Conservation (phyloP, 208 protist genomes). For the Trypanosoma vivax region DNA sequence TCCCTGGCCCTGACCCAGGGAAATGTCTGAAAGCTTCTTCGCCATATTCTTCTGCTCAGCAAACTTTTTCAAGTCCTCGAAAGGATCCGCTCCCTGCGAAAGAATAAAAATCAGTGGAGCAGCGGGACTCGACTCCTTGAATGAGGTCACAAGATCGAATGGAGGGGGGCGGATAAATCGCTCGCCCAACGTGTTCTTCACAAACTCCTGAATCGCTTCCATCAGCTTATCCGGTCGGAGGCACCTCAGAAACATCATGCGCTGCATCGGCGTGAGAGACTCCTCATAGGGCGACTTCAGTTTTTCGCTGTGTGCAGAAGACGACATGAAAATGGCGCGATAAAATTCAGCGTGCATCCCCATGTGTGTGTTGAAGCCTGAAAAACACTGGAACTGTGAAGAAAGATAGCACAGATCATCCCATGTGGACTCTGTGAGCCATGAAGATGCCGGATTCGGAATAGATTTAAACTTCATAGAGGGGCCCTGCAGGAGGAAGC, state of each 20-base stretch:
- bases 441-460: conserved; percentile 83
- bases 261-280: conserved; percentile 89
- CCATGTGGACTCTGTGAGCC: conserved; percentile 95
- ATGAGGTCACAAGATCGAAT: conserved; percentile 94
- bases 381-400: conserved; percentile 80
- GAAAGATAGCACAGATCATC: conserved; percentile 85
- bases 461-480: conserved; percentile 62
- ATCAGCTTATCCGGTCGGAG: conserved; percentile 97
- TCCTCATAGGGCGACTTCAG: conserved; percentile 75
- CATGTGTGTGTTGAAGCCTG: conserved; percentile 79
- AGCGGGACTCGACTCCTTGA: conserved; percentile 87
- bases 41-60: conserved; percentile 94
- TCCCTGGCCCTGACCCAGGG: conserved; percentile 98
- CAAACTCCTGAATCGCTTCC: conserved; percentile 93
- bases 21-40: conserved; percentile 94
- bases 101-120: conserved; percentile 98
- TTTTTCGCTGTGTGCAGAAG: conserved; percentile 73
- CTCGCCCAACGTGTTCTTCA: conserved; percentile 86
- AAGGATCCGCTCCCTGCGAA: conserved; percentile 97
- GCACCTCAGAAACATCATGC: conserved; percentile 93
- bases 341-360: conserved; percentile 67
- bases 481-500: conserved; percentile 90
- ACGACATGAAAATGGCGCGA: conserved; percentile 89
- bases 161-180: conserved; percentile 94
- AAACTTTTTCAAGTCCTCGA: conserved; percentile 94